Conservation (phyloP, 805 yeast species). For the Ogataea nakhonphanomensis region DNA sequence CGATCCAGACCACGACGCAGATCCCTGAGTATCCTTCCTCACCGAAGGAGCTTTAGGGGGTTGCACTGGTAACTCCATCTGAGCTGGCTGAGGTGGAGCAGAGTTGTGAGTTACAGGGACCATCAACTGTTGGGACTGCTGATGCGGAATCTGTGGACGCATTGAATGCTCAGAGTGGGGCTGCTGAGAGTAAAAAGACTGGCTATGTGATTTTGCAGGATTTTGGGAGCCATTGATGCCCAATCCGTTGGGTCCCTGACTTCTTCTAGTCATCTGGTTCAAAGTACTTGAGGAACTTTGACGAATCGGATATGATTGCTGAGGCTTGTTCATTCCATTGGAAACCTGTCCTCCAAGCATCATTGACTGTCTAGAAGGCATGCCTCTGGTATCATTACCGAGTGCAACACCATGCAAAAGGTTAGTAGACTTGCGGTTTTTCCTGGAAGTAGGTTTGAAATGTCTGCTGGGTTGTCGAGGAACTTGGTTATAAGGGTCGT, state of each 20-base stretch:
- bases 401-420: constrained; percentile 27
- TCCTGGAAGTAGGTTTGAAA: constrained; percentile 42
- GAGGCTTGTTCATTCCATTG: constrained; percentile 6
- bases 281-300: constrained; percentile 21
- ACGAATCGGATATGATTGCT: constrained; percentile 16
- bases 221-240: constrained; percentile 19
- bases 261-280: constrained; percentile 18
- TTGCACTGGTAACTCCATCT: background rate
- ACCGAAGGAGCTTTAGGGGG: background rate
- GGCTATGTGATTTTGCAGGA: constrained; percentile 7
- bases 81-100: constrained; percentile 8
- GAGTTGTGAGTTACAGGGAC: background rate
- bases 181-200: constrained; percentile 5
- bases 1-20: constrained; percentile 1
- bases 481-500: constrained; percentile 18
- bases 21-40: background rate
- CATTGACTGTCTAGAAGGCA: constrained; percentile 31
- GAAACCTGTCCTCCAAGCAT: constrained; percentile 20
- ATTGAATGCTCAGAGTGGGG: background rate
- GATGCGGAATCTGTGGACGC: constrained; percentile 2
- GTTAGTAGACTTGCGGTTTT: constrained; percentile 41
- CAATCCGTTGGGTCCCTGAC: constrained; percentile 21
- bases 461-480: constrained; percentile 24
- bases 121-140: background rate
- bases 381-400: constrained; percentile 29